These are phyloP conservation scores for Cercophora sp. DNA, from an alignment of 495 filamentous ascomycete species.

Conservation along the genomic window DNA sequence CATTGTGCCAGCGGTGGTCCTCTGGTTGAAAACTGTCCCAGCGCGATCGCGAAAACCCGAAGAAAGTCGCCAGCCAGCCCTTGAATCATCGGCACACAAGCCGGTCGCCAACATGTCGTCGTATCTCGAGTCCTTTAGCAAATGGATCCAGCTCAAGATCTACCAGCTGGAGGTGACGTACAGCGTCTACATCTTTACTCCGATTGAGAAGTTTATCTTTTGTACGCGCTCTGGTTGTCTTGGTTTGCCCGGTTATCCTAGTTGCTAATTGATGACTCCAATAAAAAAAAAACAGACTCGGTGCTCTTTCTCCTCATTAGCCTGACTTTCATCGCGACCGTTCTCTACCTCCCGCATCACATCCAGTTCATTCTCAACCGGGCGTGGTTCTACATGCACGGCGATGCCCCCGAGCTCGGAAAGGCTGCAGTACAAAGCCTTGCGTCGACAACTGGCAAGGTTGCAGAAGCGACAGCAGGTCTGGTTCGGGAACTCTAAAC, in stretches of 20 bases:
- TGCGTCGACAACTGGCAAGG: no score
- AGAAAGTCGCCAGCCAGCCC: no score
- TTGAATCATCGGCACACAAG: no score
- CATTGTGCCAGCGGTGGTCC: no score
- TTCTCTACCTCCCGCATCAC: constrained; percentile 91
- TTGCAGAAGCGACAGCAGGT: constrained; percentile 13
- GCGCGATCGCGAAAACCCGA: no score
- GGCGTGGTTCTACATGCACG: constrained; percentile 90
- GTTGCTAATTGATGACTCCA: neutral
- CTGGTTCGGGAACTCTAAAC: constrained; percentile 37
- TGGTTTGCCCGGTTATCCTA: neutral
- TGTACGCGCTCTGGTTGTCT: constrained; percentile 38
- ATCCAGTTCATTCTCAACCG: constrained; percentile 70
- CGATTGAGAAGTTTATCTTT: constrained; percentile 43
- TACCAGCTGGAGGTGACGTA: constrained; percentile 48
- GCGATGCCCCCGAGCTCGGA: constrained; percentile 54
- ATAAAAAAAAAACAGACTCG: constrained; percentile 63
- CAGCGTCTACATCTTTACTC: constrained; percentile 46
- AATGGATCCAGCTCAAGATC: constrained; percentile 45
- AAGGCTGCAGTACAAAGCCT: no score
- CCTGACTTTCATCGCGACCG: constrained; percentile 78
- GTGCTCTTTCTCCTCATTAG: constrained; percentile 81
- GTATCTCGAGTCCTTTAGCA: constrained; percentile 38
- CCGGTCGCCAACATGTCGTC: constrained; percentile 30
- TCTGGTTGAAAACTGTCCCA: no score